A percentile compares a stretch with the other conserved stretches of the same genome.
Conservation (phyloP, 306 rosid species). For the Quercus parvula region DNA sequence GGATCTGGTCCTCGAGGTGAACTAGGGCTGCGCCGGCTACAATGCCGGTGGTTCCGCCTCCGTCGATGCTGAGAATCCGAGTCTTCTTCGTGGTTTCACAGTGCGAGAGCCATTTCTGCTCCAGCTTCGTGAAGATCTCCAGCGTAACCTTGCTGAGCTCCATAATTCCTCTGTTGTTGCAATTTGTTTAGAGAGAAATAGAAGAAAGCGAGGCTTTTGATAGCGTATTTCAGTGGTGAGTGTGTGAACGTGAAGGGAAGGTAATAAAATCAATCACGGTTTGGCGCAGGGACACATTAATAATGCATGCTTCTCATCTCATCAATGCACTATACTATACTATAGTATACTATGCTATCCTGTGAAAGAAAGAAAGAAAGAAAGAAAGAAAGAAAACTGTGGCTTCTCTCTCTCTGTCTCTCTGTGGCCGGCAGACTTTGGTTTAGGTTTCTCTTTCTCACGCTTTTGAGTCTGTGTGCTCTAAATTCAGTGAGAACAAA, state of each 20-base stretch:
- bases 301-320: slow-evolving; percentile 27
- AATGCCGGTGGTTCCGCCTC: slow-evolving; percentile 74
- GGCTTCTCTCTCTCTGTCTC: background rate
- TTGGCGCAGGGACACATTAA: slow-evolving; percentile 38
- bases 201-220: too few species aligned
- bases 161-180: slow-evolving; percentile 27
- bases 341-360: too few species aligned
- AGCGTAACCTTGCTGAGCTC: slow-evolving; percentile 74
- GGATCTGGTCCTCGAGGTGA: slow-evolving; percentile 96
- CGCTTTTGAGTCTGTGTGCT: too few species aligned
- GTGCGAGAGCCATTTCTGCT: slow-evolving; percentile 96
- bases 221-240: background rate
- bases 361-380: too few species aligned
- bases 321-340: too few species aligned
- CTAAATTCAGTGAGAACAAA: background rate
- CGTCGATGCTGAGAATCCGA: slow-evolving; percentile 93
- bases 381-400: too few species aligned
- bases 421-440: background rate
- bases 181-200: background rate
- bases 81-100: slow-evolving; percentile 53
- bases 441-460: too few species aligned
- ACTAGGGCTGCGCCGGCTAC: slow-evolving; percentile 75
- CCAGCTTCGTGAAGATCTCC: slow-evolving; percentile 90
- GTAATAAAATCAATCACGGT: slow-evolving; percentile 36
- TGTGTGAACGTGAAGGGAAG: slow-evolving; percentile 4